Percentiles rank a stretch among this genome's conserved stretches.
These are phyloP conservation scores for Lactifluus pinguis DNA, from an alignment of 768 basidiomycete species.

Conservation along the genomic window DNA sequence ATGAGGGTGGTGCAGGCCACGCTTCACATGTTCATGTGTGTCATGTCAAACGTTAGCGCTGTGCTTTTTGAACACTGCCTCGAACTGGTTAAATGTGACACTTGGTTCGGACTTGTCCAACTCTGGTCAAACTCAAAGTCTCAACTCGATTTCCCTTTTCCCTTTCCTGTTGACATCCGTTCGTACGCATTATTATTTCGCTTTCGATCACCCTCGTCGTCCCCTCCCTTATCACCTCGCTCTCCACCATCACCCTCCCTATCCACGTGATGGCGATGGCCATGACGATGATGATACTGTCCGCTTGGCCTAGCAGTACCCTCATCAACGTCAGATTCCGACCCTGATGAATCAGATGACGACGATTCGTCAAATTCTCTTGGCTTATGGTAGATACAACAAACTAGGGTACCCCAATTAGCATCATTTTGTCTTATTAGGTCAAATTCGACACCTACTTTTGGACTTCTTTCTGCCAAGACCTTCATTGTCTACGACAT, in stretches of 20 bases:
- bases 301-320: constrained; percentile 3
- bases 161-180: constrained; percentile 3
- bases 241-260: background rate
- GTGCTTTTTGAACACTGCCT: too few relatives aligned
- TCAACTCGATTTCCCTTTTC: constrained; percentile 11
- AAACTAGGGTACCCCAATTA: constrained; percentile 45
- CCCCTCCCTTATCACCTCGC: background rate
- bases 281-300: background rate
- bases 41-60: too few relatives aligned
- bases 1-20: background rate
- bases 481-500: constrained; percentile 66
- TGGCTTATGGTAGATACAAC: constrained; percentile 90
- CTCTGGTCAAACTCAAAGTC: too few relatives aligned
- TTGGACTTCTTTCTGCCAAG: constrained; percentile 88
- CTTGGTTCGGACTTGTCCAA: too few relatives aligned
- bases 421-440: background rate
- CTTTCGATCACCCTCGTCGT: background rate
- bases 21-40: background rate
- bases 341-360: constrained; percentile 46
- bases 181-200: constrained; percentile 1
- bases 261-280: background rate
- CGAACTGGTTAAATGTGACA: too few relatives aligned
- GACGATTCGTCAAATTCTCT: constrained; percentile 76
- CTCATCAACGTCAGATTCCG: constrained; percentile 27
- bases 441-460: constrained; percentile 44